phyloP scores from a whole-genome alignment of 352 stramenopile species.

The Pythium grandisporangium region DNA sequence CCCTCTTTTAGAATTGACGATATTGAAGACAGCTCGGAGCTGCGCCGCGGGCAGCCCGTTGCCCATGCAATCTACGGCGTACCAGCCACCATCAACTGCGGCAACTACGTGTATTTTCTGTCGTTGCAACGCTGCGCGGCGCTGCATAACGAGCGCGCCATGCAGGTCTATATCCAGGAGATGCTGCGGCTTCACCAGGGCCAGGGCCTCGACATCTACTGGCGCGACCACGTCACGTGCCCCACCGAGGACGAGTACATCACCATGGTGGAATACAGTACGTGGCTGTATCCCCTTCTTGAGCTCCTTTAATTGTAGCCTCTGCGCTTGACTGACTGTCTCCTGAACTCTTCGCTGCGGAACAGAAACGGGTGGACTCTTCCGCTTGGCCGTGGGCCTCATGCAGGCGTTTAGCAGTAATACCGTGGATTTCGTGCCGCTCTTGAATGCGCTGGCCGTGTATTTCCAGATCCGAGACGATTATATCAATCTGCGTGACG shows the following conservation, averaged over 20 bases:
- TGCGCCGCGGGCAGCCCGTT: conserved; percentile 90
- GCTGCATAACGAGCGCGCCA: conserved; percentile 73
- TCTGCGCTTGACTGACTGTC: conserved; percentile 1
- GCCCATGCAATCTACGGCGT: conserved; percentile 96
- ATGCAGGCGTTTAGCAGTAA: conserved; percentile 86
- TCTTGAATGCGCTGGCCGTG: conserved; percentile 92
- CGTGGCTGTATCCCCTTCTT: too few relatives aligned
- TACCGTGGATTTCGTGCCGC: conserved; percentile 66
- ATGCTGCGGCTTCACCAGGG: conserved; percentile 94
- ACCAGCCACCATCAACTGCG: conserved; percentile 95
- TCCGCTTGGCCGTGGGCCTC: conserved; percentile 93
- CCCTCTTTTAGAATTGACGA: conserved; percentile 85
- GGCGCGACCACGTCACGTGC: conserved; percentile 86
- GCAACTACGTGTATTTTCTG: conserved; percentile 98
- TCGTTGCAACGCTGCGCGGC: conserved; percentile 89
- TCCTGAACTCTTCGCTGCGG: conserved; percentile 1
- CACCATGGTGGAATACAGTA: conserved; percentile 94
- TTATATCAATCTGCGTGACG: conserved; percentile 95
- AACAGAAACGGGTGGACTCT: conserved; percentile 93
- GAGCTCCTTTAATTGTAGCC: too few relatives aligned
- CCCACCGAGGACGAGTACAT: conserved; percentile 91
- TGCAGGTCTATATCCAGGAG: conserved; percentile 92
- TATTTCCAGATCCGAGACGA: conserved; percentile 99
- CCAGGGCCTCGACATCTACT: conserved; percentile 95
- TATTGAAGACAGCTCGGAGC: conserved; percentile 97